These are phyloP conservation scores for Exophiala aquamarina DNA, from an alignment of 2,329 filamentous ascomycete genomes.

Conservation along the genomic window DNA sequence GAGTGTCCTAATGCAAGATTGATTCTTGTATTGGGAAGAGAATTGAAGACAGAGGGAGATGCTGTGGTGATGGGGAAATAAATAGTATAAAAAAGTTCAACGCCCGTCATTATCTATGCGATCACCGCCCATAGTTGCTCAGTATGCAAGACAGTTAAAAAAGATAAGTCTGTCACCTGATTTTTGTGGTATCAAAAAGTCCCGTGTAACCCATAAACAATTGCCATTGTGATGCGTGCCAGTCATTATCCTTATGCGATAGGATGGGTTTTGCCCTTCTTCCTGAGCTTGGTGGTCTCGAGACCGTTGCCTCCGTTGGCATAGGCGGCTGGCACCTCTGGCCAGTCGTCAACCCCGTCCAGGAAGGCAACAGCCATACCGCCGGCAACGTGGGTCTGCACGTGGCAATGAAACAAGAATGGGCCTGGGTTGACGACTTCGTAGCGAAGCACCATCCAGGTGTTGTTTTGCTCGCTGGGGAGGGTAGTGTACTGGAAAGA, in stretches of 20 bases:
- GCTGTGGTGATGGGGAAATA: too few species aligned
- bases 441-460: constrained; percentile 56
- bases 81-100: too few species aligned
- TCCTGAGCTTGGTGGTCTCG: constrained; percentile 11
- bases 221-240: not conserved
- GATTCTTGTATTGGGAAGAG: too few species aligned
- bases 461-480: constrained; percentile 30
- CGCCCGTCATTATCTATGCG: too few species aligned
- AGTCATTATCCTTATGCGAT: not conserved
- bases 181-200: too few species aligned
- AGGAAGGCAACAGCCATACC: constrained; percentile 58
- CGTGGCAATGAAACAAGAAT: constrained; percentile 59
- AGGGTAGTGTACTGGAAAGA: constrained; percentile 39
- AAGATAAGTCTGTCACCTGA: too few species aligned
- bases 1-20: too few species aligned
- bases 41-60: too few species aligned
- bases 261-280: constrained; percentile 22
- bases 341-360: constrained; percentile 38
- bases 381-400: constrained; percentile 53
- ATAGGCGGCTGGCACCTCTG: constrained; percentile 28
- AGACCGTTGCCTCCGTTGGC: constrained; percentile 20
- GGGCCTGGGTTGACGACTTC: constrained; percentile 55
- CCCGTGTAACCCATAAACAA: too few species aligned
- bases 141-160: too few species aligned
- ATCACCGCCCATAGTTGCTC: too few species aligned